These are phyloP conservation scores for Epithele typhae DNA, from an alignment of 768 basidiomycete genomes.

Conservation along the genomic window DNA sequence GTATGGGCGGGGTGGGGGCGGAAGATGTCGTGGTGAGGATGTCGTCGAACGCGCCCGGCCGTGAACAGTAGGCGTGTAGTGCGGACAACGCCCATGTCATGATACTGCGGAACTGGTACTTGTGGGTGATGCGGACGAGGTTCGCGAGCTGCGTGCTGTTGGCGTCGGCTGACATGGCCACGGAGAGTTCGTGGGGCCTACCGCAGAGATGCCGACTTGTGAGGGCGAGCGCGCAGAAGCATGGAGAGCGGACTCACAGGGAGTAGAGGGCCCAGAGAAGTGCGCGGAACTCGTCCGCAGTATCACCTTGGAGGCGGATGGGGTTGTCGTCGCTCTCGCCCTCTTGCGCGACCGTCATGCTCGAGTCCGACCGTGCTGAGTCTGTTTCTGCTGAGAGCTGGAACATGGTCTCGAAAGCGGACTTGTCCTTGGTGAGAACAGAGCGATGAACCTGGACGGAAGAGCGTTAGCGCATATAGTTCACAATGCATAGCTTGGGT, in stretches of 20 bases:
- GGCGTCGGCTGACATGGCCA: slow-evolving; percentile 36
- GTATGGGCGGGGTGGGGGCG: background rate
- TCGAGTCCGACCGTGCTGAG: slow-evolving; percentile 23
- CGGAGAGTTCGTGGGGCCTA: slow-evolving; percentile 42
- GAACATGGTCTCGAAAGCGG: slow-evolving; percentile 32
- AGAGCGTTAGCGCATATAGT: no score
- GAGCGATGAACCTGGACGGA: slow-evolving; percentile 34
- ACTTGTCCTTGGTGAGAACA: slow-evolving; percentile 39
- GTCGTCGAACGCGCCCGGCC: slow-evolving; percentile 25
- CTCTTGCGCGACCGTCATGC: slow-evolving; percentile 32
- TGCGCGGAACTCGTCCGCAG: slow-evolving; percentile 45
- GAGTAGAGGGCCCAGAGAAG: slow-evolving; percentile 52
- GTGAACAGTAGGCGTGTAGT: slow-evolving; percentile 35
- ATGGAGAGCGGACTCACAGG: slow-evolving; percentile 33
- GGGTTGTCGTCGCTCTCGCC: slow-evolving; percentile 49
- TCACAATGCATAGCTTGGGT: no score
- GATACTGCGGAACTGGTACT: slow-evolving; percentile 43
- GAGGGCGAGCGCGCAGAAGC: background rate
- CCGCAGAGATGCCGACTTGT: slow-evolving; percentile 14
- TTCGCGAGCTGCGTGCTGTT: slow-evolving; percentile 43
- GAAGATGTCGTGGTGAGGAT: slow-evolving; percentile 15
- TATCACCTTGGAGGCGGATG: slow-evolving; percentile 43
- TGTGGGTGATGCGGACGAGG: slow-evolving; percentile 45
- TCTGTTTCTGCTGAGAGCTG: slow-evolving; percentile 27
- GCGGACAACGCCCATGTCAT: slow-evolving; percentile 41